Conservation (phyloP, 495 filamentous ascomycete genomes). For the Aspergillus diversus region DNA sequence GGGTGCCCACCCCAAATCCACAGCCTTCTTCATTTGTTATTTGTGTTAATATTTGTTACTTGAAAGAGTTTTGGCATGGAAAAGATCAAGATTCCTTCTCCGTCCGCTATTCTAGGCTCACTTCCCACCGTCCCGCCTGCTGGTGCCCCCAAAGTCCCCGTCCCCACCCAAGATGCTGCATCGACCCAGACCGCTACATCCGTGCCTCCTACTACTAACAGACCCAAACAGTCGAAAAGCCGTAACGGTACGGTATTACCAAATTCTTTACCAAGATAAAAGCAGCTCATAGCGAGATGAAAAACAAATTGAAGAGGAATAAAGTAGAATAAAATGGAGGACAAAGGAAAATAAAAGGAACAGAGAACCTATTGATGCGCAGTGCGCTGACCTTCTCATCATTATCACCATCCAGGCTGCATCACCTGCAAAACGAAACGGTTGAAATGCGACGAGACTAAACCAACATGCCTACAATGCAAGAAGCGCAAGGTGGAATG, state of each 20-base stretch:
- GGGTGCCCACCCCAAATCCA: background rate
- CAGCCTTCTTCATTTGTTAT: slow-evolving; percentile 7
- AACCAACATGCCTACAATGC: slow-evolving; percentile 76
- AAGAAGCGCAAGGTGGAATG: slow-evolving; percentile 69
- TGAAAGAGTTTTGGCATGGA: slow-evolving; percentile 50
- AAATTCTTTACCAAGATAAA: slow-evolving; percentile 16
- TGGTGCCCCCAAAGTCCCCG: slow-evolving; percentile 36
- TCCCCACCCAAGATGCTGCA: slow-evolving; percentile 36
- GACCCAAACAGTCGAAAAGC: slow-evolving; percentile 82
- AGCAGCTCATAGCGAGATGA: background rate
- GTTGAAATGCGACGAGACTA: slow-evolving; percentile 80
- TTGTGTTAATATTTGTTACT: background rate
- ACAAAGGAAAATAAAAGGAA: slow-evolving; percentile 6
- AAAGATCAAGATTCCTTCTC: slow-evolving; percentile 65
- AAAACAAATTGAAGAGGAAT: background rate
- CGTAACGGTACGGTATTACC: slow-evolving; percentile 68
- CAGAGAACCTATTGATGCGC: slow-evolving; percentile 19
- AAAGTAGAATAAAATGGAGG: background rate
- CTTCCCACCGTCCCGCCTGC: slow-evolving; percentile 32
- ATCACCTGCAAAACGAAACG: slow-evolving; percentile 81
- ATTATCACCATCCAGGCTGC: slow-evolving; percentile 59
- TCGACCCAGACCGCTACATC: slow-evolving; percentile 30
- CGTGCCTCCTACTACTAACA: slow-evolving; percentile 39
- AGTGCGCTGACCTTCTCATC: slow-evolving; percentile 41
- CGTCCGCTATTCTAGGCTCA: slow-evolving; percentile 60